These are phyloP conservation scores for Geotrichum carabidarum DNA, from an alignment of 1,139 yeast genomes.

Conservation along the genomic window DNA sequence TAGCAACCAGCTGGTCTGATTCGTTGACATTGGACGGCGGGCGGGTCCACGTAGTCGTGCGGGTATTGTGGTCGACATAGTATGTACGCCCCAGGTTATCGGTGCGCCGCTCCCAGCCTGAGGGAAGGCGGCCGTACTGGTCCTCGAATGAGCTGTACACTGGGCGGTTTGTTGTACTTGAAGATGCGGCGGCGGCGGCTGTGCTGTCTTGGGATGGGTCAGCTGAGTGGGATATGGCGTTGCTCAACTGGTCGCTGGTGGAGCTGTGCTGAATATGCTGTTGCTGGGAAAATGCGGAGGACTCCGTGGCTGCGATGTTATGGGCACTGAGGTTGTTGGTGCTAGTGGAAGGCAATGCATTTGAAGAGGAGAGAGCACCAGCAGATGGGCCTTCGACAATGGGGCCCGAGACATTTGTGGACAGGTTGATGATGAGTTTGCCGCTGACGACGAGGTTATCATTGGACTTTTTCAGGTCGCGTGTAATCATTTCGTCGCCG, in stretches of 20 bases:
- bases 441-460: constrained; percentile 92
- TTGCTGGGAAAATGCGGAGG: constrained; percentile 27
- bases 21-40: constrained; percentile 56
- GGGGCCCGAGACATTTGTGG: constrained; percentile 58
- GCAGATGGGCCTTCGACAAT: constrained; percentile 34
- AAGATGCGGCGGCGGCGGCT: constrained; percentile 25
- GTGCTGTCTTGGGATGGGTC: constrained; percentile 20
- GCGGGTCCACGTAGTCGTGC: constrained; percentile 97
- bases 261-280: constrained; percentile 22
- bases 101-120: constrained; percentile 98
- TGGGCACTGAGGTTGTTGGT: constrained; percentile 19
- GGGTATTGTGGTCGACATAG: constrained; percentile 94
- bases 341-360: constrained; percentile 18
- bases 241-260: constrained; percentile 21
- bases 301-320: constrained; percentile 22
- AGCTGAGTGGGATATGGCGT: constrained; percentile 9
- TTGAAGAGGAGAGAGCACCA: constrained; percentile 19
- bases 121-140: constrained; percentile 90
- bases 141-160: constrained; percentile 75
- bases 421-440: constrained; percentile 60
- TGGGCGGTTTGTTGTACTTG: constrained; percentile 25
- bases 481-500: constrained; percentile 75
- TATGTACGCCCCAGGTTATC: constrained; percentile 96
- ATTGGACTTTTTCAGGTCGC: constrained; percentile 86
- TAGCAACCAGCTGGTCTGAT: constrained; percentile 39